Evolutionary conservation across 2,329 filamentous ascomycete species (phyloP), one percentile per base, ranked within the genome.

Genomic region (Rhynchosporium agropyri): DNA sequence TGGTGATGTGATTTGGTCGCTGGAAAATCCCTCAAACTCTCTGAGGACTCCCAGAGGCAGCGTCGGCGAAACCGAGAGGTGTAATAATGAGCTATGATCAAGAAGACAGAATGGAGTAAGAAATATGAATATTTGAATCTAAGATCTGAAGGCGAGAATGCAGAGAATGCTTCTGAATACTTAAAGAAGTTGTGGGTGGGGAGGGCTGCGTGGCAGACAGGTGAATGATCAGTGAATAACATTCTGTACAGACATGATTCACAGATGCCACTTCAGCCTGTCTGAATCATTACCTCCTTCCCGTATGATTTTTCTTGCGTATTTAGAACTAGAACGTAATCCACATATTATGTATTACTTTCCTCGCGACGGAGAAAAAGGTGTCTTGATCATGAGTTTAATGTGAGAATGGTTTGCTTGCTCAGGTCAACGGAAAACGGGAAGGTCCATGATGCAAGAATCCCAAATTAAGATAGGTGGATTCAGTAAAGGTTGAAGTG

Each of bases 291-390:
- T n/a, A 26, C 28, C 36, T 51, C 50, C 54, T 28, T 51, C 3
- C 46, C 33, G 58, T 65, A 36, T 60, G 56, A 63, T 68, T 65
- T 58, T 62, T 46, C 20, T 20, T 33, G 40, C 40, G 28, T 6
- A 33, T 8, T 9, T 20, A n/a, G 28, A 28, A 12, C 29, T 20
- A 40, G 5, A 13, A 42, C 20, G 36, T 9, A 29, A 10, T 6
- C 20, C 46, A 29, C 13, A n/a, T 8, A 2, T 10, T 51, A 8
- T 38, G 29, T 51, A 8, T 38, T 12, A 33, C 33, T 38, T 53
- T 53, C 20, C 49, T 15, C 10, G 15, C 31, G 33, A 36, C 33
- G 29, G 28, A 51, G 20, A 51, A 12, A 15, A 51, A 12, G 5
- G 28, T 36, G 48, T 31, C 3, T 51, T 31, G 4, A 51, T 13